A percentile compares a stretch with the other conserved stretches of the same genome.
phyloP scores from a whole-genome alignment of 345 rosid genomes.

The Aethionema arabicum region DNA sequence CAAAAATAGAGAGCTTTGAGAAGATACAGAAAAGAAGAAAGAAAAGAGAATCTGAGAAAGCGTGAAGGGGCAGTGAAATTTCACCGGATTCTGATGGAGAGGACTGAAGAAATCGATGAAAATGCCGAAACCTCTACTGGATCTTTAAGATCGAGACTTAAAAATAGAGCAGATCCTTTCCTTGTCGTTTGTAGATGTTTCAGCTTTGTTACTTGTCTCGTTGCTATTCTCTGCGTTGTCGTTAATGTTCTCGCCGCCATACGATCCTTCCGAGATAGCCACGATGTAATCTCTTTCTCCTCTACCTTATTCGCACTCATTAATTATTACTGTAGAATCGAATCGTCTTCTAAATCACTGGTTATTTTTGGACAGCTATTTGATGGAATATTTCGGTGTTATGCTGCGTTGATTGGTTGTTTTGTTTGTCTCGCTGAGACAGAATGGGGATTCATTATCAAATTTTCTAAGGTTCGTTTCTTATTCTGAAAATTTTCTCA shows the following conservation, averaged over 20 bases:
- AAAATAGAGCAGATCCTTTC: conserved; percentile 55
- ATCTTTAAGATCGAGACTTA: conserved; percentile 29
- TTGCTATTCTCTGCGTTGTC: conserved; percentile 71
- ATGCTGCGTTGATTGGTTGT: conserved; percentile 68
- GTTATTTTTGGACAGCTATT: conserved; percentile 51
- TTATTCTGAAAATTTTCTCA: neutral
- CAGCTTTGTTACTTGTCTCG: conserved; percentile 59
- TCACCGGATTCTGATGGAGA: conserved; percentile 24
- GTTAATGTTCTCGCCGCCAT: conserved; percentile 88
- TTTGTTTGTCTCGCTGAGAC: conserved; percentile 84
- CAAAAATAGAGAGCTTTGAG: no score
- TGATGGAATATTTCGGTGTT: conserved; percentile 91
- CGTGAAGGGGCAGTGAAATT: no score
- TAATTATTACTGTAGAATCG: neutral
- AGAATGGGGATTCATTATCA: conserved; percentile 74
- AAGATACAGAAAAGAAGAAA: neutral
- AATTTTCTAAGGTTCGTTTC: conserved; percentile 62
- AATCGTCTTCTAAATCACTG: conserved; percentile 21
- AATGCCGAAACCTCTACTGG: conserved; percentile 11
- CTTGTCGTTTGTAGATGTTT: conserved; percentile 76
- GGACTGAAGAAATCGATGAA: conserved; percentile 29
- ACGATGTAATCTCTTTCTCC: conserved; percentile 50
- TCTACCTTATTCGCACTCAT: neutral
- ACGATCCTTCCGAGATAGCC: conserved; percentile 67
- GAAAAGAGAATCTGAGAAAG: neutral